phyloP scores from a whole-genome alignment of 164 flowering plant species.

The Malania oleifera region DNA sequence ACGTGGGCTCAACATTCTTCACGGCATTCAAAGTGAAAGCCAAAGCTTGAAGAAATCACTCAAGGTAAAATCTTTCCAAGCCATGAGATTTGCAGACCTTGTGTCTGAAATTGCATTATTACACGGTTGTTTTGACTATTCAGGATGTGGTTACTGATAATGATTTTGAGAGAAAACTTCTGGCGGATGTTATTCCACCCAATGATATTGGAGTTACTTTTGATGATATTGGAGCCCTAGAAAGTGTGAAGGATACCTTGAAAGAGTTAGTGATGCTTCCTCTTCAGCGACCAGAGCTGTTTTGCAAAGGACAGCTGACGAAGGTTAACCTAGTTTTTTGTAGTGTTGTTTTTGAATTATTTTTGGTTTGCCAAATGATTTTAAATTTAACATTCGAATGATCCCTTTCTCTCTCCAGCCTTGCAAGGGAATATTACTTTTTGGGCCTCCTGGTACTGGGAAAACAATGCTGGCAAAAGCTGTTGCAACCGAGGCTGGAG shows the following conservation, averaged over 20 bases:
- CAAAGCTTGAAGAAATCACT: conserved; percentile 76
- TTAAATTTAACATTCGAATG: not conserved
- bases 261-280: conserved; percentile 99
- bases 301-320: conserved; percentile 85
- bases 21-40: conserved; percentile 60
- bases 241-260: conserved; percentile 86
- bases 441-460: conserved; percentile 99
- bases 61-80: conserved; percentile 39
- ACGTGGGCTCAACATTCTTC: conserved; percentile 67
- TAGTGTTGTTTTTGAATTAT: not conserved
- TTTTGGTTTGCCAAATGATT: not conserved
- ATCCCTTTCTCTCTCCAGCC: conserved; percentile 45
- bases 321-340: conserved; percentile 41
- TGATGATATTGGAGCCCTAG: conserved; percentile 93
- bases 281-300: conserved; percentile 89
- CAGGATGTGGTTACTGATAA: conserved; percentile 96
- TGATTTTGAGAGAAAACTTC: conserved; percentile 91
- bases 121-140: conserved; percentile 8
- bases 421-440: conserved; percentile 88
- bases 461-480: conserved; percentile 99
- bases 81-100: not conserved
- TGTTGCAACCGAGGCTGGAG: conserved; percentile 97
- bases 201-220: conserved; percentile 90
- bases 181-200: conserved; percentile 91
- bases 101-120: not conserved